phyloP scores from a whole-genome alignment of 2,329 filamentous ascomycete species.

The Alternaria triticina region DNA sequence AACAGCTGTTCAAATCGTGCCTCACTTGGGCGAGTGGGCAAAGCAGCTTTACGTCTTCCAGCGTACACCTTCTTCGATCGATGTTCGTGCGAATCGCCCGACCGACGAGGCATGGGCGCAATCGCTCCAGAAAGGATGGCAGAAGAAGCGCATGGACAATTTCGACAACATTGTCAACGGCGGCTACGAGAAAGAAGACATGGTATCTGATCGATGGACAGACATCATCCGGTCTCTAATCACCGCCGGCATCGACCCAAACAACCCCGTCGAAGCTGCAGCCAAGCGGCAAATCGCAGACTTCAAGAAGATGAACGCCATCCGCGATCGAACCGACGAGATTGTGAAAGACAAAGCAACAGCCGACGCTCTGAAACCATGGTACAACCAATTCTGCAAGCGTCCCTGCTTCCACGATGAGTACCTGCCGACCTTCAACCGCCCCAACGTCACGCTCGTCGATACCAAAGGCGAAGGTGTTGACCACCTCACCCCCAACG shows the following conservation, averaged over 20 bases:
- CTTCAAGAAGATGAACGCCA: slow-evolving; percentile 51
- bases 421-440: slow-evolving; percentile 66
- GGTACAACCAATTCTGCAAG: slow-evolving; percentile 70
- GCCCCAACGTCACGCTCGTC: slow-evolving; percentile 63
- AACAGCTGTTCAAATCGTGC: slow-evolving; percentile 45
- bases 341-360: slow-evolving; percentile 61
- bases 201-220: slow-evolving; percentile 61
- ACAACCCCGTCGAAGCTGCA: neutral
- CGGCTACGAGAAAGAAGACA: slow-evolving; percentile 38
- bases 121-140: slow-evolving; percentile 50
- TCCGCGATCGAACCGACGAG: slow-evolving; percentile 57
- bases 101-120: slow-evolving; percentile 23
- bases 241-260: slow-evolving; percentile 11
- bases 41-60: slow-evolving; percentile 64
- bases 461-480: slow-evolving; percentile 65
- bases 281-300: slow-evolving; percentile 18
- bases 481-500: slow-evolving; percentile 45
- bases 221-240: slow-evolving; percentile 28
- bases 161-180: slow-evolving; percentile 50
- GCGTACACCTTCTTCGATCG: slow-evolving; percentile 58
- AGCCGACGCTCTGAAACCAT: slow-evolving; percentile 62
- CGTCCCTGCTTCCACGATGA: slow-evolving; percentile 67
- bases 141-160: slow-evolving; percentile 55
- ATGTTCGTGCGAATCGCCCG: slow-evolving; percentile 39
- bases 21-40: slow-evolving; percentile 53